Conservation (phyloP, 306 rosid species). For the Begonia masoniana region DNA sequence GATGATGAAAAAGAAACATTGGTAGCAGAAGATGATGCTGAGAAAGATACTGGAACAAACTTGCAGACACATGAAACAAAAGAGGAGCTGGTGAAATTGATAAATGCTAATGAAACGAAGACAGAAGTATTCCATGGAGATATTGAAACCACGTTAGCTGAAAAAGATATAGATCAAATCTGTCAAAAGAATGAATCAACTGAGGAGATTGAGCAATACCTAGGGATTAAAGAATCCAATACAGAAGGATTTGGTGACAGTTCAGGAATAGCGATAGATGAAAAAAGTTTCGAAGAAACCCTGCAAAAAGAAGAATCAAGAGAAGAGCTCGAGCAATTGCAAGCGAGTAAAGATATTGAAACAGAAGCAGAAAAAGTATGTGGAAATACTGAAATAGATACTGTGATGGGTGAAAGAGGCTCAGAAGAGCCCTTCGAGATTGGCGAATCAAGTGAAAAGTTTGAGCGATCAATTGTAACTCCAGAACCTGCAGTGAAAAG, state of each 20-base stretch:
- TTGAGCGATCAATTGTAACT: too few relatives aligned
- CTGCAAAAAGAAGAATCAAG: conserved; percentile 6
- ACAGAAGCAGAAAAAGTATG: background rate
- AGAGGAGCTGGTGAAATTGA: background rate
- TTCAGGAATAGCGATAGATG: background rate
- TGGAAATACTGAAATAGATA: background rate
- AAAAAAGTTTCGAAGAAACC: too few relatives aligned
- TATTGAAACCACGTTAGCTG: too few relatives aligned
- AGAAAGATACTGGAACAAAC: too few relatives aligned
- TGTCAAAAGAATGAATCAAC: background rate
- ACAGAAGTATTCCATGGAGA: too few relatives aligned
- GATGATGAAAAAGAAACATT: background rate
- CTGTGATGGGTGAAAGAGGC: conserved; percentile 5
- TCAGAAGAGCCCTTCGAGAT: conserved; percentile 6
- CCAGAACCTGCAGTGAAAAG: conserved; percentile 1
- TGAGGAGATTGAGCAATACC: background rate
- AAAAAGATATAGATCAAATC: background rate
- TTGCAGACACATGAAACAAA: background rate
- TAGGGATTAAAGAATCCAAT: background rate
- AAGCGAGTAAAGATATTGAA: too few relatives aligned
- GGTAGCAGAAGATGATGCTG: background rate
- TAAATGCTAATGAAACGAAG: too few relatives aligned
- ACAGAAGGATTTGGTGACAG: background rate
- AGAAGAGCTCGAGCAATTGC: background rate
- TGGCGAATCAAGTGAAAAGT: conserved; percentile 1